A percentile compares a stretch with the other conserved stretches of the same genome.
Evolutionary conservation across 352 stramenopile species (phyloP).

Genomic region (Globisporangium solare): DNA sequence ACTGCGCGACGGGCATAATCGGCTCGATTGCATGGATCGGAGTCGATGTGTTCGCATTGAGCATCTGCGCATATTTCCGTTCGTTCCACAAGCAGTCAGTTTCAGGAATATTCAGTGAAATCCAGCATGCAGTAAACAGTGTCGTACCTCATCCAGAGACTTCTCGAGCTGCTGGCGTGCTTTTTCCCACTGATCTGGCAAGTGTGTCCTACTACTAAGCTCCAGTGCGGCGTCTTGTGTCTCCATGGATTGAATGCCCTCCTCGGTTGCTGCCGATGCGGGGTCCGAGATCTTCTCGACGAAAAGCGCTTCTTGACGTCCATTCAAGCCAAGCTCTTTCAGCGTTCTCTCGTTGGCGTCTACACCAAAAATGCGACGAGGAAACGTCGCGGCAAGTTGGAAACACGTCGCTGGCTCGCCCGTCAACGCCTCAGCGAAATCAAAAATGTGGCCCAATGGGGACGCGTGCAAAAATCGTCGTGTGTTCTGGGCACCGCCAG

Average conservation of each 20-base stretch:
- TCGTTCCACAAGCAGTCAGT: no score
- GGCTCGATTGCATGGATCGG: conserved; percentile 74
- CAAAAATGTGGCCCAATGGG: conserved; percentile 37
- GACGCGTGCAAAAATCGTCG: conserved; percentile 38
- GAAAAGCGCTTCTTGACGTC: conserved; percentile 66
- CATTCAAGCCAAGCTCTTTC: conserved; percentile 45
- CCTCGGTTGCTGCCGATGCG: not conserved
- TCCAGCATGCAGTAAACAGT: no score
- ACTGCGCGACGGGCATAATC: conserved; percentile 45
- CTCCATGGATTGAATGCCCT: not conserved
- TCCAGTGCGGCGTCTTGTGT: no score
- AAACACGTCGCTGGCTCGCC: conserved; percentile 36
- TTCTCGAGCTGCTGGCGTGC: conserved; percentile 41
- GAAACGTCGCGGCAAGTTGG: conserved; percentile 56
- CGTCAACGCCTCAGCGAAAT: conserved; percentile 46
- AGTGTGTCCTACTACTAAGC: conserved; percentile 9
- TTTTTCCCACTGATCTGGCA: conserved; percentile 39
- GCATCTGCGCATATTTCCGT: conserved; percentile 12
- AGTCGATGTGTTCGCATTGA: conserved; percentile 28
- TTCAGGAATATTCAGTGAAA: no score
- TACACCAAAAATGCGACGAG: conserved; percentile 49
- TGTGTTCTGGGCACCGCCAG: conserved; percentile 37
- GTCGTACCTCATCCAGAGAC: conserved; percentile 41
- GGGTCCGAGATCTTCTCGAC: conserved; percentile 31
- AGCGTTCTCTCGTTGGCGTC: conserved; percentile 35